A percentile compares a stretch with the other conserved stretches of the same genome.
Conservation (phyloP, 208 protist species). For the Leishmania arabica region DNA sequence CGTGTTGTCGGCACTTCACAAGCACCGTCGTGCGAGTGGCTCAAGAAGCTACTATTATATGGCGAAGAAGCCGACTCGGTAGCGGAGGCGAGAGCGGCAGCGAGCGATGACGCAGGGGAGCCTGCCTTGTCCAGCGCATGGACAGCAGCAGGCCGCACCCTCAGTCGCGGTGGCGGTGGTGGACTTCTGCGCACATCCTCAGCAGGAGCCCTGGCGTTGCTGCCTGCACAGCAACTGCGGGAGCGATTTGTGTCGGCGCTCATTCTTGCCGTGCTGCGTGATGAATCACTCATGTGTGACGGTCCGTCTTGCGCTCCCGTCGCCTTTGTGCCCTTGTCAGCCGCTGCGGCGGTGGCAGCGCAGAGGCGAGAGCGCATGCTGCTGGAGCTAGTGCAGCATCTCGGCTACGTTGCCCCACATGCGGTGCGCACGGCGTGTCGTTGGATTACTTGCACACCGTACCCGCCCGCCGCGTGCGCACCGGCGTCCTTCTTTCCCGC, state of each 20-base stretch:
- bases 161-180: too few relatives aligned
- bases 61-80: not conserved
- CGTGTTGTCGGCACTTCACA: not conserved
- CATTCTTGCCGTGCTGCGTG: constrained; percentile 17
- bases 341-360: not conserved
- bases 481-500: not conserved
- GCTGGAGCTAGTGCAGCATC: constrained; percentile 11
- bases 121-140: not conserved
- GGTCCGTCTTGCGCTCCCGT: not conserved
- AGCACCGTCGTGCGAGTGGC: constrained; percentile 1
- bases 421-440: constrained; percentile 10
- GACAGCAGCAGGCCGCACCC: not conserved
- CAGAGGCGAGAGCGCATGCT: constrained; percentile 16
- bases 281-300: constrained; percentile 11
- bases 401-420: constrained; percentile 24
- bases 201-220: not conserved
- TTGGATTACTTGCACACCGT: constrained; percentile 21
- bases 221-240: not conserved
- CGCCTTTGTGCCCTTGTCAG: not conserved
- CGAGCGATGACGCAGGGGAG: not conserved
- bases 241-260: constrained; percentile 8
- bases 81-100: not conserved
- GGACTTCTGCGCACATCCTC: not conserved
- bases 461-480: not conserved
- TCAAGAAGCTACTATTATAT: not conserved